Percentiles rank a stretch among this genome's conserved stretches.
Conservation (phyloP, 768 basidiomycete species). For the Podaxis pistillaris region DNA sequence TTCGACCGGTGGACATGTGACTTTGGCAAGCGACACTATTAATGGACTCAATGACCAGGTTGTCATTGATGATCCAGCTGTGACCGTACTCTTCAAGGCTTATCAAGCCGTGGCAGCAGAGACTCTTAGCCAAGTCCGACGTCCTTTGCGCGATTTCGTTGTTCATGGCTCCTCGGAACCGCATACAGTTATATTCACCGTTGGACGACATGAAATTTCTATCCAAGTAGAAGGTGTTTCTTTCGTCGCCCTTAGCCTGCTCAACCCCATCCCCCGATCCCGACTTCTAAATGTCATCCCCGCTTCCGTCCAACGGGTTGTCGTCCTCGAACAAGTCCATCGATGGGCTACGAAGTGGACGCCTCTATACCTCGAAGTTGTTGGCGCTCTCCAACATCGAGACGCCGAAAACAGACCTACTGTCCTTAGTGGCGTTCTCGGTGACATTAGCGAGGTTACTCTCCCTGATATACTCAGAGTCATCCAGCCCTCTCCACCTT, state of each 20-base stretch:
- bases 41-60: constrained; percentile 17
- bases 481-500: constrained; percentile 36
- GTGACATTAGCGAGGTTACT: constrained; percentile 39
- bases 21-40: constrained; percentile 20
- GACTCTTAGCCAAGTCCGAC: constrained; percentile 59
- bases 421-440: constrained; percentile 65
- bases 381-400: constrained; percentile 66
- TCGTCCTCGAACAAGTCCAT: constrained; percentile 81
- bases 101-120: constrained; percentile 72
- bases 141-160: constrained; percentile 57
- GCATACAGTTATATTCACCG: constrained; percentile 65
- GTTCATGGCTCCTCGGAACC: constrained; percentile 54
- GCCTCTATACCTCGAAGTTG: constrained; percentile 80
- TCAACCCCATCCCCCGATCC: constrained; percentile 68
- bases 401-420: constrained; percentile 45
- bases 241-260: constrained; percentile 63
- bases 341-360: constrained; percentile 84
- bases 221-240: constrained; percentile 52
- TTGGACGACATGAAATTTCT: constrained; percentile 51
- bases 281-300: constrained; percentile 61
- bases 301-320: constrained; percentile 56
- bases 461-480: constrained; percentile 50
- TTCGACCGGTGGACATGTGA: constrained; percentile 31
- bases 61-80: constrained; percentile 24
- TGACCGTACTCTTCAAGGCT: constrained; percentile 41